A percentile compares a stretch with the other conserved stretches of the same genome.
These are phyloP conservation scores for Zymoseptoria pseudotritici DNA, from an alignment of 2,329 filamentous ascomycete genomes.

Conservation along the genomic window DNA sequence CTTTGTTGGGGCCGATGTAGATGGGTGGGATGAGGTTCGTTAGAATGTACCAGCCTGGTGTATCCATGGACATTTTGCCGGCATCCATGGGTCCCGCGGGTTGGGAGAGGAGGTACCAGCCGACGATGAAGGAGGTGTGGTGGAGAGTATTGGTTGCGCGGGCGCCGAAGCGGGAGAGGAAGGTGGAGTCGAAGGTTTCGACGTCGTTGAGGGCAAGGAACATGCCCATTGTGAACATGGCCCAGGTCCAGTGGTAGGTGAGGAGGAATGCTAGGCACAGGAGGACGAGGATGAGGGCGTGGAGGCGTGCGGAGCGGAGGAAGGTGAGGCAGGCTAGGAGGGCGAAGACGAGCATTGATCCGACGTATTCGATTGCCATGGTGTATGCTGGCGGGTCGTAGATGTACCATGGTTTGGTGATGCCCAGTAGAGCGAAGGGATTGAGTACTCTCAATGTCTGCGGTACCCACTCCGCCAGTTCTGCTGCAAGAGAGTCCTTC, in stretches of 20 bases:
- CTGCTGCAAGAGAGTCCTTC: constrained; percentile 8
- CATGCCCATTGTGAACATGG: constrained; percentile 13
- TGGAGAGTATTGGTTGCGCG: constrained; percentile 1
- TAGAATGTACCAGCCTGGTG: neutral
- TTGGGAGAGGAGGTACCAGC: constrained; percentile 15
- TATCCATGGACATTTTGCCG: neutral
- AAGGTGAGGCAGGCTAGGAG: constrained; percentile 5
- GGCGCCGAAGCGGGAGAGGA: neutral
- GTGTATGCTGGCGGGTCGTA: constrained; percentile 18
- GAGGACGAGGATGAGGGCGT: neutral
- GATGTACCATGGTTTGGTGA: constrained; percentile 13
- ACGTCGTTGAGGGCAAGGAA: constrained; percentile 12
- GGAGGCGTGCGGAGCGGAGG: neutral
- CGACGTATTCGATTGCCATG: constrained; percentile 19
- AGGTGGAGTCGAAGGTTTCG: constrained; percentile 1
- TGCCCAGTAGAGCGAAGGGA: constrained; percentile 10
- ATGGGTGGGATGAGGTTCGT: neutral
- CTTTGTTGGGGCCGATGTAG: neutral
- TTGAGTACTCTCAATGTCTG: constrained; percentile 7
- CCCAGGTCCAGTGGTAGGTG: constrained; percentile 13
- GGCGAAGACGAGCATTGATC: constrained; percentile 15
- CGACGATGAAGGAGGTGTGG: constrained; percentile 8
- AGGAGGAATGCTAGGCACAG: constrained; percentile 2
- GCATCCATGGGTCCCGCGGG: constrained; percentile 8
- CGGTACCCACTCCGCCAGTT: constrained; percentile 8